A percentile compares a stretch with the other conserved stretches of the same genome.
phyloP scores from a whole-genome alignment of 1,284 basidiomycete genomes.

The Trichosporon sp. region DNA sequence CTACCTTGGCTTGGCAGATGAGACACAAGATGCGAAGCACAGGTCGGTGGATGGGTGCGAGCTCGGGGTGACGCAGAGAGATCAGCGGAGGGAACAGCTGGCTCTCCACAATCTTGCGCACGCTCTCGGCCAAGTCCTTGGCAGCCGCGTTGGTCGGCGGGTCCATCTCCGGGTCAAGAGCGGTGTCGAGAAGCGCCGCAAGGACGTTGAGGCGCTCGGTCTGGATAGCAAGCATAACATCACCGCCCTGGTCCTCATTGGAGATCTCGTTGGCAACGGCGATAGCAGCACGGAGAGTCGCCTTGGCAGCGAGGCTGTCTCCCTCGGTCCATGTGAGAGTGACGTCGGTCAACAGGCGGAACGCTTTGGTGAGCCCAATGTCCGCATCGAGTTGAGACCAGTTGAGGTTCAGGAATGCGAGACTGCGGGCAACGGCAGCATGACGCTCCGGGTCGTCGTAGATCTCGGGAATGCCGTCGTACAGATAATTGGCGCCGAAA shows the following conservation, averaged over 20 bases:
- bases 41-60: constrained; percentile 69
- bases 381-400: constrained; percentile 77
- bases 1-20: constrained; percentile 45
- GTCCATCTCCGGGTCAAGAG: constrained; percentile 56
- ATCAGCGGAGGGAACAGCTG: constrained; percentile 66
- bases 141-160: constrained; percentile 31
- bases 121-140: constrained; percentile 58
- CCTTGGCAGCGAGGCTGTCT: constrained; percentile 55
- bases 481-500: constrained; percentile 74
- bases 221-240: constrained; percentile 80
- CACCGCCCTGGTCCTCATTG: constrained; percentile 64
- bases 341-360: constrained; percentile 66
- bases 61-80: constrained; percentile 63
- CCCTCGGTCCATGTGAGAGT: constrained; percentile 61
- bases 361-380: constrained; percentile 66
- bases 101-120: constrained; percentile 65
- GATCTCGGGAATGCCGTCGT: constrained; percentile 43
- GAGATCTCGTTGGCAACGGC: constrained; percentile 64
- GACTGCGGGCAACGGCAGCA: constrained; percentile 43
- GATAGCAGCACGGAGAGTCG: constrained; percentile 58
- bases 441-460: constrained; percentile 42
- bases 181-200: constrained; percentile 66
- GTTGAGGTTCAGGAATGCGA: constrained; percentile 51
- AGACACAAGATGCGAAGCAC: constrained; percentile 76
- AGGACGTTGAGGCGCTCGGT: constrained; percentile 67